phyloP scores from a whole-genome alignment of 2,329 filamentous ascomycete species.

The Fusarium falciforme region DNA sequence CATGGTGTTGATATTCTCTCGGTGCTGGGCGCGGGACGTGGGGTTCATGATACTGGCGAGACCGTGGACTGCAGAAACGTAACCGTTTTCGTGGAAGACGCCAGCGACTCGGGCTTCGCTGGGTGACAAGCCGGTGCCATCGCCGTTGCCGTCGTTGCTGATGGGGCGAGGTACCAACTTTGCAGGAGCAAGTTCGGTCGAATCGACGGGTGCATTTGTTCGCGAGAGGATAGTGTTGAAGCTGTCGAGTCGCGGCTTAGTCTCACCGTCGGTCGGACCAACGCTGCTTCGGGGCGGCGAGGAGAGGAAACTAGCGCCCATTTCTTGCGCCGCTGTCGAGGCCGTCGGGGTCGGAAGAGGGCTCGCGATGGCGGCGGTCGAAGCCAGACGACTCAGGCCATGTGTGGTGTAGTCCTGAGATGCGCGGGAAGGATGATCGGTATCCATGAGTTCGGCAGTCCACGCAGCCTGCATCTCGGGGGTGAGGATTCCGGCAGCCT shows the following conservation, averaged over 20 bases:
- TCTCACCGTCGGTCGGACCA: slow-evolving; percentile 41
- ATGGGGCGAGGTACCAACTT: slow-evolving; percentile 41
- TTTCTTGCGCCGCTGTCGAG: slow-evolving; percentile 40
- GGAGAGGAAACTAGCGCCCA: slow-evolving; percentile 43
- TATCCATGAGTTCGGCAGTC: slow-evolving; percentile 44
- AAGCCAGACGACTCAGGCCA: slow-evolving; percentile 44
- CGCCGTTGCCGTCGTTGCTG: slow-evolving; percentile 45
- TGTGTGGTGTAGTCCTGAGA: slow-evolving; percentile 43
- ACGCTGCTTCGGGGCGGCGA: slow-evolving; percentile 44
- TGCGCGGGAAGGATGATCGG: slow-evolving; percentile 29
- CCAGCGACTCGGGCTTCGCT: slow-evolving; percentile 50
- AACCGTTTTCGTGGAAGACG: slow-evolving; percentile 50
- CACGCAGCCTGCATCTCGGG: slow-evolving; percentile 42
- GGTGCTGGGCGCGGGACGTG: slow-evolving; percentile 43
- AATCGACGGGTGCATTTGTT: slow-evolving; percentile 21
- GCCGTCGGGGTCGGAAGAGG: slow-evolving; percentile 43
- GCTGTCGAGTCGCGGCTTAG: slow-evolving; percentile 40
- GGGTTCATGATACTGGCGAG: slow-evolving; percentile 51
- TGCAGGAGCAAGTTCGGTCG: slow-evolving; percentile 27
- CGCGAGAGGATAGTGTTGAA: slow-evolving; percentile 40
- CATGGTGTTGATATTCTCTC: slow-evolving; percentile 46
- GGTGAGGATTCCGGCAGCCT: slow-evolving; percentile 44
- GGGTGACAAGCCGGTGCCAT: slow-evolving; percentile 46
- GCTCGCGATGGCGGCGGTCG: slow-evolving; percentile 45
- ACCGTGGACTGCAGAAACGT: slow-evolving; percentile 50